Base-by-base conservation (phyloP, 768 basidiomycete species). In the Pulveroboletus sp. region DNA sequence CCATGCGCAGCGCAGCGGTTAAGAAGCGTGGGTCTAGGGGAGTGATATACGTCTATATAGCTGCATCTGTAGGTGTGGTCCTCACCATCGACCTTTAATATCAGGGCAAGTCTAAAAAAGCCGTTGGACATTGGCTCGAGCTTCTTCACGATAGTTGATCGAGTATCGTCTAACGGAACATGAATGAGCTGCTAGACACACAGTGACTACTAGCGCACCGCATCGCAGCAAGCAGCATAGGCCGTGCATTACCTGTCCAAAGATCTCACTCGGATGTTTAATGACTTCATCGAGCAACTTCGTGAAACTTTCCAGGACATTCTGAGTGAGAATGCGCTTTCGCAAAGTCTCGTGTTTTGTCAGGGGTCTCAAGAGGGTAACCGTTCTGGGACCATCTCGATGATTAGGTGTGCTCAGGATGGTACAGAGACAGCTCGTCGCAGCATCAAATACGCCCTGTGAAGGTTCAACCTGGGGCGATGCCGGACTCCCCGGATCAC, bases 161-260 rank as follows among this genome's bases (percentile, higher is more conserved):
- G 51, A 6, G 56, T 54, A 26, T 58, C 48, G 21, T 47, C 61
- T 62, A 27, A 32, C 10, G n/a, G 6, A 26, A 13, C 2, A 35
- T 48, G 1, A 57, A 26, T 15, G 5, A 26, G 11, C 33, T 1
- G 13, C 18, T 0, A 27, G 10, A 37, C 35, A 15, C 35, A 15
- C 33, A 17, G 27, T 11, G 3, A 38, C 8, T 27, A 33, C 1
- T 6, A 32, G 49, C 59, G 31, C 6, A 63, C 62, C 46, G 14
- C 54, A 61, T 15, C 50, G 41, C 52, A 58, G n/a, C 18, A 63
- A 21, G 26, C 51, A 56, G 10, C 17, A 51, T 36, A 63, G 33
- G 15, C 59, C 55, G 3, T 64, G 53, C 62, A 63, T 63, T n/a
- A 47, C 62, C 30, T 54, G 59, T 24, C 43, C 39, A 24, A 64